Conservation (phyloP, 2,329 filamentous ascomycete genomes). For the Fusarium aywerte region DNA sequence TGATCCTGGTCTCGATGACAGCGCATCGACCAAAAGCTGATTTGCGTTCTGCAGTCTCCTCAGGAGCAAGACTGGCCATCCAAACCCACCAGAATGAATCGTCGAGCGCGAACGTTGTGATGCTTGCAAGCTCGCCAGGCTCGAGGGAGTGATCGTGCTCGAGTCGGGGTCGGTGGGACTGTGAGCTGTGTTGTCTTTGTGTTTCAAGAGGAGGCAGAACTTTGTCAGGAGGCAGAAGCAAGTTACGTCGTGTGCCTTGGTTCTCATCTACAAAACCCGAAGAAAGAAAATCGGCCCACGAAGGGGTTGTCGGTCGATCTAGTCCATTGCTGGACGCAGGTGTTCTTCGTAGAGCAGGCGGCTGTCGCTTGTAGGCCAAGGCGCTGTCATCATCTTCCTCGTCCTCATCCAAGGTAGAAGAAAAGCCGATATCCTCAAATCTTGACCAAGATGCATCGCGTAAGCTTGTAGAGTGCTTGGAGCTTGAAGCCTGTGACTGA, state of each 20-base stretch:
- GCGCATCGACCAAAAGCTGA: slow-evolving; percentile 94
- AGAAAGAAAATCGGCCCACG: slow-evolving; percentile 97
- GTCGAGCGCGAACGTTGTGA: slow-evolving; percentile 85
- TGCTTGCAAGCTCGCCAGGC: slow-evolving; percentile 93
- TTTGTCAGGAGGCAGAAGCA: slow-evolving; percentile 92
- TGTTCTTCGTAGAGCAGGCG: slow-evolving; percentile 67
- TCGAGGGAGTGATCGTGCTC: slow-evolving; percentile 77
- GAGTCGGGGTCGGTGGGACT: slow-evolving; percentile 81
- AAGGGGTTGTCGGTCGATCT: slow-evolving; percentile 90
- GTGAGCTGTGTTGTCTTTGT: slow-evolving; percentile 82
- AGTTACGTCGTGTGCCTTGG: slow-evolving; percentile 67
- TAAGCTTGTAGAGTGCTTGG: slow-evolving; percentile 76
- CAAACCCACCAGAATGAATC: slow-evolving; percentile 99
- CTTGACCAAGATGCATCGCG: slow-evolving; percentile 94
- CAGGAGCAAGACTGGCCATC: slow-evolving; percentile 94
- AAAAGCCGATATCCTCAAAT: slow-evolving; percentile 95
- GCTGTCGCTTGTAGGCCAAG: slow-evolving; percentile 53
- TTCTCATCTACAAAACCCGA: slow-evolving; percentile 87
- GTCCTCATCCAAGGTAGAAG: slow-evolving; percentile 76
- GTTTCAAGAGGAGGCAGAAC: slow-evolving; percentile 85
- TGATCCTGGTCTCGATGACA: slow-evolving; percentile 87
- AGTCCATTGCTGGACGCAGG: slow-evolving; percentile 76
- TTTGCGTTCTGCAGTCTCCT: slow-evolving; percentile 87
- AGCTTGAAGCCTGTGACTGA: slow-evolving; percentile 79
- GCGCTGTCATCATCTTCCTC: slow-evolving; percentile 70